A percentile compares a stretch with the other conserved stretches of the same genome.
These are phyloP conservation scores for Gyromitra esculenta DNA, from an alignment of 2,329 filamentous ascomycete species.

Conservation along the genomic window DNA sequence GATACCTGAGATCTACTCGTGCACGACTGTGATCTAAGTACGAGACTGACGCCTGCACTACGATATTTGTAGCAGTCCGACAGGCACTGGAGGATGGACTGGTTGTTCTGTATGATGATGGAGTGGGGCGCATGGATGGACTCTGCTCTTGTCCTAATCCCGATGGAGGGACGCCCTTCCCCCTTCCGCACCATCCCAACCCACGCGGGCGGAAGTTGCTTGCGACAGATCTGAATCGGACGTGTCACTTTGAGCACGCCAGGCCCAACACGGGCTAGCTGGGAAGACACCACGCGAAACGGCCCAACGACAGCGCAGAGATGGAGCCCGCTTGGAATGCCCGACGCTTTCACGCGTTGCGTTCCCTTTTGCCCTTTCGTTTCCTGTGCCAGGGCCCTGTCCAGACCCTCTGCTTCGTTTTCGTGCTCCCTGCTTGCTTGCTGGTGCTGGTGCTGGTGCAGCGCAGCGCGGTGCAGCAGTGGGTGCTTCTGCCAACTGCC, in stretches of 20 bases:
- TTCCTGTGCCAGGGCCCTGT: constrained; percentile 13
- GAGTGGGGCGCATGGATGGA: constrained; percentile 20
- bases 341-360: background rate
- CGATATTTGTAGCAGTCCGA: constrained; percentile 33
- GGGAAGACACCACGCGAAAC: constrained; percentile 17
- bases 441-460: too few relatives aligned
- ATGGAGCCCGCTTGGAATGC: constrained; percentile 1
- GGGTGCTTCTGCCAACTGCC: constrained; percentile 35
- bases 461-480: too few relatives aligned
- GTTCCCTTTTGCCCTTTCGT: constrained; percentile 7
- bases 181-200: constrained; percentile 38
- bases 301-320: constrained; percentile 41
- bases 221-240: constrained; percentile 47
- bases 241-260: constrained; percentile 32
- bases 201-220: constrained; percentile 48
- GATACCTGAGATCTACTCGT: constrained; percentile 19
- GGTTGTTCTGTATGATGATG: constrained; percentile 15
- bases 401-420: constrained; percentile 7
- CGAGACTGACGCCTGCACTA: constrained; percentile 10
- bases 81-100: constrained; percentile 16
- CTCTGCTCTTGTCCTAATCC: constrained; percentile 1
- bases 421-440: constrained; percentile 4
- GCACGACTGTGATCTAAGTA: constrained; percentile 3
- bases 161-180: constrained; percentile 8
- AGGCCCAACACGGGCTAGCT: constrained; percentile 21